Conservation (phyloP, 2,329 filamentous ascomycete genomes). For the Aspergillus pseudoglaucus region DNA sequence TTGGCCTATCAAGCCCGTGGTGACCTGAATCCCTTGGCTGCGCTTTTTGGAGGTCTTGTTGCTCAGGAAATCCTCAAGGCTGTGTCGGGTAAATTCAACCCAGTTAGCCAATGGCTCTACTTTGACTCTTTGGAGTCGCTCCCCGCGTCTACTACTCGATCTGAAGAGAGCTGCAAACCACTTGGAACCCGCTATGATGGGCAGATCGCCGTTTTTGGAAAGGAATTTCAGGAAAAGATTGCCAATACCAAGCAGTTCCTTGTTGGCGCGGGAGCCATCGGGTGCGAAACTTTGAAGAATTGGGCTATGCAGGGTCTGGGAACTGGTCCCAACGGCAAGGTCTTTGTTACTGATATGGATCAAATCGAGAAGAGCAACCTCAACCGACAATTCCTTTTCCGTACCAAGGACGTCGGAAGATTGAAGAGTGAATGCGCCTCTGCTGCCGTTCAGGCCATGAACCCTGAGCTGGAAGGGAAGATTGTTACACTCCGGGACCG, state of each 20-base stretch:
- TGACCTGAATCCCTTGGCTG: conserved; percentile 85
- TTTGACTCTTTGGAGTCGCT: conserved; percentile 97
- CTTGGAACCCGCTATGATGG: conserved; percentile 84
- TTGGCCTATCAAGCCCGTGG: conserved; percentile 90
- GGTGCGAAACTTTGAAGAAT: conserved; percentile 98
- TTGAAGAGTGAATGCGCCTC: conserved; percentile 96
- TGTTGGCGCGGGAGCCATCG: conserved; percentile 93
- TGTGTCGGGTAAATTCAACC: conserved; percentile 94
- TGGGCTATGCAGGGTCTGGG: conserved; percentile 98
- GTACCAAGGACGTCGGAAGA: conserved; percentile 84
- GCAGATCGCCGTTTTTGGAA: conserved; percentile 92
- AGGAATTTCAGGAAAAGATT: conserved; percentile 89
- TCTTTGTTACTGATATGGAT: conserved; percentile 94
- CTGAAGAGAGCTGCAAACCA: conserved; percentile 82
- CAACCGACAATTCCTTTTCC: conserved; percentile 94
- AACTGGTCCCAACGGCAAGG: conserved; percentile 78
- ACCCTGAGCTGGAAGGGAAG: conserved; percentile 81
- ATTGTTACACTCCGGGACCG: conserved; percentile 82
- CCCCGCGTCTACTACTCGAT: conserved; percentile 65
- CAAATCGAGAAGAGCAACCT: conserved; percentile 98
- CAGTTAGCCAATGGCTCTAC: conserved; percentile 94
- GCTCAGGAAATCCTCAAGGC: conserved; percentile 96
- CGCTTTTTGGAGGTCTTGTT: conserved; percentile 87
- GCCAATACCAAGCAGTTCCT: conserved; percentile 87
- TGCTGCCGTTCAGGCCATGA: conserved; percentile 87